Percentiles rank a stretch among this genome's conserved stretches.
Evolutionary conservation across 2,329 filamentous ascomycete genomes (phyloP).

Genomic region (Penicillium expansum): DNA sequence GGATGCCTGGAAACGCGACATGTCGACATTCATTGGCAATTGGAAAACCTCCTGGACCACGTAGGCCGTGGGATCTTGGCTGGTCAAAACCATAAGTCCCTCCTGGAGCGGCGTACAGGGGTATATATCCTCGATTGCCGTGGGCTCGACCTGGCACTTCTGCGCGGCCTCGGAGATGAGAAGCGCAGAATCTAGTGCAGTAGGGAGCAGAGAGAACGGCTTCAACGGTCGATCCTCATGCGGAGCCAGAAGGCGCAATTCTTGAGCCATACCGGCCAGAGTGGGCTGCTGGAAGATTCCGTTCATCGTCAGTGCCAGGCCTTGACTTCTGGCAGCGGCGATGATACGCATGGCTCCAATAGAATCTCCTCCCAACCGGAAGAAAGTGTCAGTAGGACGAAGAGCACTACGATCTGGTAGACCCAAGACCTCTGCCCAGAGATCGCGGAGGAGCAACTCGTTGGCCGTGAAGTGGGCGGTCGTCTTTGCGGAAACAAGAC

Average conservation of each 20-base stretch:
- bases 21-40: not conserved
- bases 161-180: not conserved
- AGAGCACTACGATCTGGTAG: not conserved
- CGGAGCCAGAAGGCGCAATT: not conserved
- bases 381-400: not conserved
- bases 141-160: not conserved
- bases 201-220: not conserved
- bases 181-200: not conserved
- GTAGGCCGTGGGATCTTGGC: not conserved
- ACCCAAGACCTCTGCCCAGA: not conserved
- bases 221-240: not conserved
- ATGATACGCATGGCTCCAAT: not conserved
- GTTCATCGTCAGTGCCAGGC: not conserved
- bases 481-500: not conserved
- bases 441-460: not conserved
- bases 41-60: not conserved
- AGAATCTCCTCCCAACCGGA: not conserved
- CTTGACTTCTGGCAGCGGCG: not conserved
- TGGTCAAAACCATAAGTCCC: not conserved
- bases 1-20: not conserved
- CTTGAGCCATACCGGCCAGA: not conserved
- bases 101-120: not conserved
- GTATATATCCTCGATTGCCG: not conserved
- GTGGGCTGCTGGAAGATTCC: constrained; percentile 1
- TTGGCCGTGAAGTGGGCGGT: not conserved